Evolutionary conservation across 2,329 filamentous ascomycete species (phyloP), one percentile per base, ranked within the genome.

Genomic region (Talaromyces verruculosus): DNA sequence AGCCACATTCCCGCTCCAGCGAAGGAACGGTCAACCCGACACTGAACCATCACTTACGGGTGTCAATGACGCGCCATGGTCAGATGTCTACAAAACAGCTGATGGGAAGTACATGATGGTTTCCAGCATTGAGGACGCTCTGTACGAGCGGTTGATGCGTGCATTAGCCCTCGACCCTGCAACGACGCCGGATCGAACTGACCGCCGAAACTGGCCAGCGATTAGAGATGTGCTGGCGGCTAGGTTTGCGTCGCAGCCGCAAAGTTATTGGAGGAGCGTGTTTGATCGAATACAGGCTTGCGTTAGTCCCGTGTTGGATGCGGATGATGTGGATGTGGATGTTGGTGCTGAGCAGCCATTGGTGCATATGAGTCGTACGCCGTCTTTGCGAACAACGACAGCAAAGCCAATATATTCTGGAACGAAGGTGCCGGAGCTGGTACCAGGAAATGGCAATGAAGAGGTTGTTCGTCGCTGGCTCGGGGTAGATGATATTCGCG

Each of bases 41-140:
- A 58, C 13, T 1, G 65, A 66, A 28, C 65, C 65, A n/a, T 60
- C 60, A 15, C 65, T 66, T n/a, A n/a, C 39, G 5, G 63, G 53
- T 1, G 39, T 49, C 1, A 59, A 63, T 37, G 43, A 63, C n/a
- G 41, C 61, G 17, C 65, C 65, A 17, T 66, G 61, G 53, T 60
- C 60, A 25, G 65, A 66, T 39, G 45, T 63, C 28, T 66, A 66
- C 45, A 55, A 41, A 28, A 66, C 65, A 0, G 37, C 55, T 33
- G 65, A 66, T 22, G 53, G 61, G 39, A 66, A 66, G 37, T 66
- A 63, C 15, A 66, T 66, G 65, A 59, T 66, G 43, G 41, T 66
- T 2, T 47, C 47, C 22, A 59, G 65, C 37, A 55, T 66, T 3
- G 65, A 66, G 60, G 61, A 66, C 33, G 25, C 30, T 7, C 61